A percentile compares a stretch with the other conserved stretches of the same genome.
Evolutionary conservation across 2,329 filamentous ascomycete species (phyloP).

Genomic region (Fusarium pseudoanthophilum): DNA sequence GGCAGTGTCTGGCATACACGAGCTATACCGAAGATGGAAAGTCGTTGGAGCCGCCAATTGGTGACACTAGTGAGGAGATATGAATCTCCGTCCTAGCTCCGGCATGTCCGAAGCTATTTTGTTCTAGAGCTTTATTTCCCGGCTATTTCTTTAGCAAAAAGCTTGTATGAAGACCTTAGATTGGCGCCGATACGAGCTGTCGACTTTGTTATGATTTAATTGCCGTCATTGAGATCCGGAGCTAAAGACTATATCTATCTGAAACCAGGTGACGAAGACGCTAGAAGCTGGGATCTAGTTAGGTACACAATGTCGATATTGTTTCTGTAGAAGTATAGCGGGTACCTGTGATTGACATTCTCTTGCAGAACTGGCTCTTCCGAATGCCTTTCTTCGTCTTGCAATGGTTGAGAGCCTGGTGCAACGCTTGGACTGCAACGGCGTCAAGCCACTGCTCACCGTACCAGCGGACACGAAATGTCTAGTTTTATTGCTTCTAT

Average conservation of each 20-base stretch:
- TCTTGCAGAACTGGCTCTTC: accelerated
- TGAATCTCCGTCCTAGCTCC: background rate
- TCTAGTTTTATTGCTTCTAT: background rate
- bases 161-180: background rate
- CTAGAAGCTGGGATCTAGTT: accelerated
- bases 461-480: background rate
- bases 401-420: background rate
- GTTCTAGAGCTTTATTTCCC: background rate
- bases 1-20: background rate
- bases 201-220: background rate
- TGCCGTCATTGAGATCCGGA: accelerated
- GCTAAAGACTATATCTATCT: accelerated
- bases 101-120: background rate
- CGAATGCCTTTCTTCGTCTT: background rate
- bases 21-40: background rate
- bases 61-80: background rate
- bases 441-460: background rate
- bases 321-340: accelerated
- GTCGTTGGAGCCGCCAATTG: background rate
- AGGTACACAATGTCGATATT: accelerated
- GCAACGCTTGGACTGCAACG: background rate
- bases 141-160: background rate
- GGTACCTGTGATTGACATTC: accelerated
- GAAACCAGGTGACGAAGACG: accelerated
- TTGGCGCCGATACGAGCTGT: background rate